These are phyloP conservation scores for Closterium sp. DNA, from an alignment of 139 green algal genomes.

Conservation along the genomic window DNA sequence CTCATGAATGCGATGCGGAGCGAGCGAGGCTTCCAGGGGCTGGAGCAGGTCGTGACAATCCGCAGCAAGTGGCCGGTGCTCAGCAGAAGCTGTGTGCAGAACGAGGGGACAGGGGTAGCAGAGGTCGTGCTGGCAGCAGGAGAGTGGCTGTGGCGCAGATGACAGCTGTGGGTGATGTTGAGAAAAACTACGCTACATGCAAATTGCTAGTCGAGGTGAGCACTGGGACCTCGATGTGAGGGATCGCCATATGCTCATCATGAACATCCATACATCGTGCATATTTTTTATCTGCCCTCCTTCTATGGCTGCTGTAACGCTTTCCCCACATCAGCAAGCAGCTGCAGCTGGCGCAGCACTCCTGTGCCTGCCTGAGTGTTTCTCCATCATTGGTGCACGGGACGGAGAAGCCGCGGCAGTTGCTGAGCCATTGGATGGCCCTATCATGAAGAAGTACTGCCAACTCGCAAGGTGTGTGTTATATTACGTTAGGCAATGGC, in stretches of 20 bases:
- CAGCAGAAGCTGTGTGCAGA: neutral
- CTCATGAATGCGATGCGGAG: neutral
- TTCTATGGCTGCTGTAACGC: neutral
- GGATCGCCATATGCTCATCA: no score
- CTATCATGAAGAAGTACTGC: constrained; percentile 71
- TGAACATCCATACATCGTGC: neutral
- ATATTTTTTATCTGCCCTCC: neutral
- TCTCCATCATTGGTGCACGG: constrained; percentile 78
- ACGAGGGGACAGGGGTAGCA: neutral
- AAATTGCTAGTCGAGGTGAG: constrained; percentile 4
- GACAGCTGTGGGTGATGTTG: constrained; percentile 34
- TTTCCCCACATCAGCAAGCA: constrained; percentile 15
- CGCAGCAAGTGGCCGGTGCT: neutral
- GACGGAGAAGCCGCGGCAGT: constrained; percentile 64
- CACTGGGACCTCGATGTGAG: neutral
- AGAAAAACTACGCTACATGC: constrained; percentile 41
- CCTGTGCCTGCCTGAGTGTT: constrained; percentile 93
- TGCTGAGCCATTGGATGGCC: constrained; percentile 70
- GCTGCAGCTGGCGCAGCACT: constrained; percentile 58
- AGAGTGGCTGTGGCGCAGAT: constrained; percentile 50
- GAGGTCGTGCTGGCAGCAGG: neutral
- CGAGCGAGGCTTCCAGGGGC: neutral
- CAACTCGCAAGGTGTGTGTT: constrained; percentile 64
- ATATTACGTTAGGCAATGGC: neutral
- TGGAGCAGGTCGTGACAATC: neutral